A percentile compares a stretch with the other conserved stretches of the same genome.
Evolutionary conservation across 1,284 basidiomycete species (phyloP).

Genomic region (Ceratobasidium sp.): DNA sequence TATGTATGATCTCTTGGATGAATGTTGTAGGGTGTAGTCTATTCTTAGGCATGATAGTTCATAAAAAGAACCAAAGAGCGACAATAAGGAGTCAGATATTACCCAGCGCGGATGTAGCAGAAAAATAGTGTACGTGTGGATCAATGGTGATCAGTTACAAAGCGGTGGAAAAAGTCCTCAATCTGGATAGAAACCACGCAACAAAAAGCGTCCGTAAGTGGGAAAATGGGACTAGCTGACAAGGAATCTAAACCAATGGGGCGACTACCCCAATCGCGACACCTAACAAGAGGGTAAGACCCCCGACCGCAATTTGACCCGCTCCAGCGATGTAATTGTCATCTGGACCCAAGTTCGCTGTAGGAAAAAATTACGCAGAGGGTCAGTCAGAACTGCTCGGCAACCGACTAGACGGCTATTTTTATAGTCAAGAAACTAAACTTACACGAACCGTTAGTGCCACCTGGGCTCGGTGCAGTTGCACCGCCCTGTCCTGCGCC

Average conservation of each 20-base stretch:
- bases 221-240: neutral
- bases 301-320: conserved; percentile 8
- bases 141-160: neutral
- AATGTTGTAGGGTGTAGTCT: conserved; percentile 10
- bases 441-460: neutral
- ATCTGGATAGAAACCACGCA: neutral
- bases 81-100: conserved; percentile 1
- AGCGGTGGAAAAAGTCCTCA: conserved; percentile 14
- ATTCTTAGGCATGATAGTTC: conserved; percentile 12
- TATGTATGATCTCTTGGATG: neutral
- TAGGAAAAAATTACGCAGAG: neutral
- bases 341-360: conserved; percentile 20
- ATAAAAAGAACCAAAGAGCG: neutral
- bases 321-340: conserved; percentile 19
- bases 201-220: neutral
- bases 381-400: neutral
- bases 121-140: conserved; percentile 12
- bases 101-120: conserved; percentile 2
- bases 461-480: conserved; percentile 13
- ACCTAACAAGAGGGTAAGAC: conserved; percentile 15
- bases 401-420: neutral
- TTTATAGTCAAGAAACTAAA: neutral
- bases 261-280: conserved; percentile 3
- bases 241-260: conserved; percentile 8
- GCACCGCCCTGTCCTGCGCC: conserved; percentile 7